Evolutionary conservation across 495 filamentous ascomycete genomes (phyloP).

Genomic region (Aspergillus olivimuriae): DNA sequence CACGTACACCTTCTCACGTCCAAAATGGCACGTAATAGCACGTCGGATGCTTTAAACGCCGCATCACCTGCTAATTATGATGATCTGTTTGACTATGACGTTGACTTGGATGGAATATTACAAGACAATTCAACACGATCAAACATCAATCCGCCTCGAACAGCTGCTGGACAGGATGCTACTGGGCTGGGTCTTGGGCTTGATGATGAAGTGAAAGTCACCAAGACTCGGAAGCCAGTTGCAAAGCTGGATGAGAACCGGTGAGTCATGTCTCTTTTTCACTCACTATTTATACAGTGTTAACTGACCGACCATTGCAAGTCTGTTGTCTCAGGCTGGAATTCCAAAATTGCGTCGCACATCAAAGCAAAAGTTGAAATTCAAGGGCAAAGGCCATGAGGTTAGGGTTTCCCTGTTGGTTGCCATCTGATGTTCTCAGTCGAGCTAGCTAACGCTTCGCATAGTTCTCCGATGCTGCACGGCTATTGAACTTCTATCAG

Average conservation of each 20-base stretch:
- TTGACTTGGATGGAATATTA: conserved; percentile 47
- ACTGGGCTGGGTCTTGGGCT: conserved; percentile 53
- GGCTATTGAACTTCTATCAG: conserved; percentile 85
- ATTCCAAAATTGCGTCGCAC: conserved; percentile 74
- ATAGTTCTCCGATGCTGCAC: conserved; percentile 78
- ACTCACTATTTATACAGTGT: no score
- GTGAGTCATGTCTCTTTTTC: conserved; percentile 36
- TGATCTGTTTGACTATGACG: conserved; percentile 68
- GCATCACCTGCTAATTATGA: no score
- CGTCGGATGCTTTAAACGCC: no score
- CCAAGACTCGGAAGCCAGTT: conserved; percentile 63
- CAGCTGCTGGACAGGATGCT: conserved; percentile 24
- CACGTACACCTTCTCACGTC: no score
- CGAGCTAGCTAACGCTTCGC: background rate
- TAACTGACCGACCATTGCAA: conserved; percentile 23
- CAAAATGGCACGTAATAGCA: conserved; percentile 11
- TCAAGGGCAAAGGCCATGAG: conserved; percentile 94
- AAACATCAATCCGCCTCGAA: conserved; percentile 20
- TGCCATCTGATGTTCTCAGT: conserved; percentile 60
- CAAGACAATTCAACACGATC: conserved; percentile 31
- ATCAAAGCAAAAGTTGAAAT: conserved; percentile 63
- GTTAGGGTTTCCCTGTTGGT: conserved; percentile 35
- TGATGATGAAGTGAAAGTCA: conserved; percentile 79
- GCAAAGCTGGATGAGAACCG: conserved; percentile 82
- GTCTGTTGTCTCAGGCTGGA: conserved; percentile 71